phyloP scores from a whole-genome alignment of 1,284 basidiomycete genomes.

The Heliocybe sulcata region DNA sequence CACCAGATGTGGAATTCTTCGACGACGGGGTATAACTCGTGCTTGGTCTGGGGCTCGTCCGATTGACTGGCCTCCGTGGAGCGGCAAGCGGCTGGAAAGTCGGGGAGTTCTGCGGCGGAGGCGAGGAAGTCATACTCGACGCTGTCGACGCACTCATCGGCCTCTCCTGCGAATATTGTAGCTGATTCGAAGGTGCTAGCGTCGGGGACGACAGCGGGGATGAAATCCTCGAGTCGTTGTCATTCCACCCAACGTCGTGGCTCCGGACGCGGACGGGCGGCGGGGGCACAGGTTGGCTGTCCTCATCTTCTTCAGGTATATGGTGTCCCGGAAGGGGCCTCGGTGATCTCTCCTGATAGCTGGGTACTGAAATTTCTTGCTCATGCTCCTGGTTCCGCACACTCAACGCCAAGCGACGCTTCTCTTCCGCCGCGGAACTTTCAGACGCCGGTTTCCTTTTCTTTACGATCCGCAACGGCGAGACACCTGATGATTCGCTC shows the following conservation, averaged over 20 bases:
- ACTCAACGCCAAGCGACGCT: slow-evolving; percentile 26
- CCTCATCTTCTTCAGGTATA: not conserved
- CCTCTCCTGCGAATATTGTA: not conserved
- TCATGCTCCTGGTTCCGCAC: slow-evolving; percentile 16
- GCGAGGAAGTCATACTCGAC: not conserved
- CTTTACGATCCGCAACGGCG: slow-evolving; percentile 21
- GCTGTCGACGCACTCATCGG: not conserved
- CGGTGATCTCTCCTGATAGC: slow-evolving; percentile 6
- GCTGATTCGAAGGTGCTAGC: not conserved
- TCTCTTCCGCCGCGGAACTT: slow-evolving; percentile 10
- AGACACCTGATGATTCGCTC: slow-evolving; percentile 9
- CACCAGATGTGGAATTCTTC: slow-evolving; percentile 4
- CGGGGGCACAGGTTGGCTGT: not conserved
- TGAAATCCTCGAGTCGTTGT: slow-evolving; percentile 21
- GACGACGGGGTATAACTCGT: slow-evolving; percentile 1
- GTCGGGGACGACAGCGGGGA: slow-evolving; percentile 21
- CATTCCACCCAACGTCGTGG: slow-evolving; percentile 10
- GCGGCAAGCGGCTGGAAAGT: slow-evolving; percentile 4
- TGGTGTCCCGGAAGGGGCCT: slow-evolving; percentile 6
- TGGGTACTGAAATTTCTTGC: slow-evolving; percentile 2
- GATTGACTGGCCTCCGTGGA: not conserved
- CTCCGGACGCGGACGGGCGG: not conserved
- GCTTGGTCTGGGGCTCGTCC: slow-evolving; percentile 8
- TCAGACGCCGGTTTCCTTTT: slow-evolving; percentile 13
- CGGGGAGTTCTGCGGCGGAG: not conserved